These are phyloP conservation scores for Caulochytrium protostelioides DNA, from an alignment of 371 early-diverging fungal genomes.

Conservation along the genomic window DNA sequence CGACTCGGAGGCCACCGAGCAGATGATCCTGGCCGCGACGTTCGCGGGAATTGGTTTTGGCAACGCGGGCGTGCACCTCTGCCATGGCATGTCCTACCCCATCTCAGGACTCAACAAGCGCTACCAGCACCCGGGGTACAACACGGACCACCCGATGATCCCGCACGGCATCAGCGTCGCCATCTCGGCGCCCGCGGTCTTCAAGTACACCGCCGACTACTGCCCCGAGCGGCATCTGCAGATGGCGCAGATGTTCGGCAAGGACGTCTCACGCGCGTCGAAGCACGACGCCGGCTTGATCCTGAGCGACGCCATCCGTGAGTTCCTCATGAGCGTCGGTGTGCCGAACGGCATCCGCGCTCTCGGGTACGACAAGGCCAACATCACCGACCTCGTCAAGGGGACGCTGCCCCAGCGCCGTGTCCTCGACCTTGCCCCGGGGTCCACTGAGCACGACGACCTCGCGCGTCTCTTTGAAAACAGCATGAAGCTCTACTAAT, in stretches of 20 bases:
- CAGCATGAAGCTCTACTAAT: conserved; percentile 42
- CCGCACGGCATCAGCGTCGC: conserved; percentile 70
- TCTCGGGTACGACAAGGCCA: conserved; percentile 45
- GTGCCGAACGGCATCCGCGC: conserved; percentile 66
- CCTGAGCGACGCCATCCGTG: conserved; percentile 50
- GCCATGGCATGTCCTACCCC: conserved; percentile 32
- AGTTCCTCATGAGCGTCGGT: conserved; percentile 46
- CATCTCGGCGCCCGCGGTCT: conserved; percentile 68
- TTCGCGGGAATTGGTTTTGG: conserved; percentile 77
- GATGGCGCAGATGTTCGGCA: conserved; percentile 54
- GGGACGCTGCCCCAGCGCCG: conserved; percentile 73
- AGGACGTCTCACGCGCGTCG: conserved; percentile 36
- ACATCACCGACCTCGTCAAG: conserved; percentile 51
- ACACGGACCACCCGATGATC: conserved; percentile 48
- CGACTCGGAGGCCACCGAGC: conserved; percentile 50
- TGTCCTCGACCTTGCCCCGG: conserved; percentile 69
- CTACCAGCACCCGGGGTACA: conserved; percentile 63
- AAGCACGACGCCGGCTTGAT: conserved; percentile 51
- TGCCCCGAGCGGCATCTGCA: conserved; percentile 70
- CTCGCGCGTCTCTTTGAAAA: conserved; percentile 43
- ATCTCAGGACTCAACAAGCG: conserved; percentile 62
- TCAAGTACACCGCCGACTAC: conserved; percentile 54
- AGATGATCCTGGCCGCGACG: conserved; percentile 76
- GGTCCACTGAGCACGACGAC: conserved; percentile 42
- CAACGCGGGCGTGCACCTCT: conserved; percentile 52